Evolutionary conservation across 768 basidiomycete genomes (phyloP), one percentile per base, ranked within the genome.

Genomic region (Pisolithus marmoratus): DNA sequence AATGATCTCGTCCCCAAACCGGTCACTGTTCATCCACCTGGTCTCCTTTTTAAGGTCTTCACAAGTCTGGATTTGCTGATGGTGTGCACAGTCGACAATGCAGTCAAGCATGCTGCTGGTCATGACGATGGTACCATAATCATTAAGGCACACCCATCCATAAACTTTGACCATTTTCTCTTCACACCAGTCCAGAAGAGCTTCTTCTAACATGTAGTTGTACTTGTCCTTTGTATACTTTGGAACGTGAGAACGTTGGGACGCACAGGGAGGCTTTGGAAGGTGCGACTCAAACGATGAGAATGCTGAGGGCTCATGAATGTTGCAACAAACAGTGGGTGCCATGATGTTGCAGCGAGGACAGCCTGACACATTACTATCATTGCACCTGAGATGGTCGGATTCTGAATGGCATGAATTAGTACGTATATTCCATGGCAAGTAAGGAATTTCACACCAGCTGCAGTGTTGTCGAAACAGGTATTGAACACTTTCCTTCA

Each of bases 11-110:
- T 12, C 29, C 19, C 48, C 42, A 41, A 43, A 20, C n/a, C 34
- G 3, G 20, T 49, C 48, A 7, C 38, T 29, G n/a, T 20, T n/a
- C 24, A 19, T 29, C 66, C 65, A 68, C 2, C 45, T 26, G 4
- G 57, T 60, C 51, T 66, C 65, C 22, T 50, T 49, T 9, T 45
- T 7, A 1, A 68, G 48, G 38, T 58, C 50, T 50, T 66, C 62
- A 15, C 38, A 29, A 5, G 27, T 29, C 27, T 4, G 27, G 27
- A 29, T 29, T 29, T 29, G 7, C 8, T 9, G 20, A n/a, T 45
- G 55, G 17, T 61, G 67, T 1, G 65, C 63, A 31, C 61, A 63
- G 47, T 61, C 59, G 11, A 63, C 51, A 20, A 70, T 62, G 17
- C 61, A 57, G 2, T 49, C 24, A 2, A 68, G 46, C 2, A 55